Percentiles rank a stretch among this genome's conserved stretches.
Conservation (phyloP, 192 early-diverging fungal species). For the Phlyctochytrium planicorne region DNA sequence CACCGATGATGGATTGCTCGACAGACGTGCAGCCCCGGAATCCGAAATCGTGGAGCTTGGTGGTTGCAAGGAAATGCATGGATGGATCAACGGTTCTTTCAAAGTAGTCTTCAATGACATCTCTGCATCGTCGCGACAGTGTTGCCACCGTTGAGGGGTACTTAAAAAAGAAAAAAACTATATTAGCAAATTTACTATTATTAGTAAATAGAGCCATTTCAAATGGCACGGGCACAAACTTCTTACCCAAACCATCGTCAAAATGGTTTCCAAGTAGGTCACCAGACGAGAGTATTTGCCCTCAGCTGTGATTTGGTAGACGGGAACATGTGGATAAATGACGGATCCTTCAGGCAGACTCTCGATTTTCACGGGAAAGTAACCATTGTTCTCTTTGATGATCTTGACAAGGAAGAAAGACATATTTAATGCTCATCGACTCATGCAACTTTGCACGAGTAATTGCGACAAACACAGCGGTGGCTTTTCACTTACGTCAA, state of each 20-base stretch:
- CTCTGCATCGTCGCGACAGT: constrained; percentile 65
- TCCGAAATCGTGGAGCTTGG: constrained; percentile 81
- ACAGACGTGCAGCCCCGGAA: constrained; percentile 83
- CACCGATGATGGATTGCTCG: constrained; percentile 85
- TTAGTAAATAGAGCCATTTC: neutral
- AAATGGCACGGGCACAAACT: neutral
- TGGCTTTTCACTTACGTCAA: constrained; percentile 42
- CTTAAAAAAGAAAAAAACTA: constrained; percentile 33
- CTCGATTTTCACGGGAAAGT: constrained; percentile 82
- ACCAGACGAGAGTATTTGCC: constrained; percentile 71
- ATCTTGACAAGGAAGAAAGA: constrained; percentile 43
- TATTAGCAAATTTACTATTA: neutral
- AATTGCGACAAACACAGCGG: neutral
- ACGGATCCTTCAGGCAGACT: constrained; percentile 80
- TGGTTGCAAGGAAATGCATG: constrained; percentile 47
- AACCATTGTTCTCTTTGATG: constrained; percentile 75
- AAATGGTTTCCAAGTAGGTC: constrained; percentile 79
- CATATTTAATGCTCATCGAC: constrained; percentile 1
- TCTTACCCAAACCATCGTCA: constrained; percentile 80
- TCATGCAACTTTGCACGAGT: neutral
- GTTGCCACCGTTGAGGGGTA: constrained; percentile 88
- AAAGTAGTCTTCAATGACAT: constrained; percentile 62
- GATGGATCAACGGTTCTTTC: constrained; percentile 64
- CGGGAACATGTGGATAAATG: constrained; percentile 75
- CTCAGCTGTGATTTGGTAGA: constrained; percentile 77